Evolutionary conservation across 805 yeast genomes (phyloP).

Genomic region (Candida corydali): DNA sequence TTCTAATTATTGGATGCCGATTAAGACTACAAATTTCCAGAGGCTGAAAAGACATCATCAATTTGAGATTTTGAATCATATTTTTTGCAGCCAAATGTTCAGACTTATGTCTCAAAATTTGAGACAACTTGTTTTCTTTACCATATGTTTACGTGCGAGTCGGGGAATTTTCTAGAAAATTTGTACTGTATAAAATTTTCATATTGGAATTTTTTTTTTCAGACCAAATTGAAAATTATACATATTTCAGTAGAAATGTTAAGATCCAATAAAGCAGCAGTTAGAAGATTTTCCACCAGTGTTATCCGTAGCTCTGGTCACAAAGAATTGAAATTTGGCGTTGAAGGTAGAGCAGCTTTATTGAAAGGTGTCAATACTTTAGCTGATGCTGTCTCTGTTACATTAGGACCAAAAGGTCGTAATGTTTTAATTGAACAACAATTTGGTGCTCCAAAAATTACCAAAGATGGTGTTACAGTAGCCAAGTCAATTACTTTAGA

Average conservation of each 20-base stretch:
- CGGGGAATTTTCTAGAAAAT: conserved; percentile 7
- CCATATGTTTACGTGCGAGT: conserved; percentile 1
- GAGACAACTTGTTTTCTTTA: no score
- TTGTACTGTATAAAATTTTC: conserved; percentile 3
- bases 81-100: conserved; percentile 7
- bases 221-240: neutral
- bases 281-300: conserved; percentile 34
- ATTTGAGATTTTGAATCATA: no score
- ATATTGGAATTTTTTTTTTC: conserved; percentile 4
- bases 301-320: conserved; percentile 57
- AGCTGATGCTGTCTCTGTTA: conserved; percentile 95
- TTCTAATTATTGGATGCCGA: no score
- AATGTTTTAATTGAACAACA: conserved; percentile 95
- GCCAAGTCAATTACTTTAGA: conserved; percentile 79
- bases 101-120: no score
- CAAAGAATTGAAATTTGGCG: conserved; percentile 95
- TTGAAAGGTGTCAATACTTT: conserved; percentile 90
- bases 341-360: conserved; percentile 93
- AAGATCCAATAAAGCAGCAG: conserved; percentile 40
- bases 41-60: no score
- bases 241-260: conserved; percentile 31
- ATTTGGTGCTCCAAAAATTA: conserved; percentile 95
- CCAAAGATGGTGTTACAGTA: conserved; percentile 98
- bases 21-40: no score
- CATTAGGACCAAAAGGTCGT: conserved; percentile 97